Evolutionary conservation across 2,329 filamentous ascomycete genomes (phyloP).

Genomic region (Colletotrichum godetiae): DNA sequence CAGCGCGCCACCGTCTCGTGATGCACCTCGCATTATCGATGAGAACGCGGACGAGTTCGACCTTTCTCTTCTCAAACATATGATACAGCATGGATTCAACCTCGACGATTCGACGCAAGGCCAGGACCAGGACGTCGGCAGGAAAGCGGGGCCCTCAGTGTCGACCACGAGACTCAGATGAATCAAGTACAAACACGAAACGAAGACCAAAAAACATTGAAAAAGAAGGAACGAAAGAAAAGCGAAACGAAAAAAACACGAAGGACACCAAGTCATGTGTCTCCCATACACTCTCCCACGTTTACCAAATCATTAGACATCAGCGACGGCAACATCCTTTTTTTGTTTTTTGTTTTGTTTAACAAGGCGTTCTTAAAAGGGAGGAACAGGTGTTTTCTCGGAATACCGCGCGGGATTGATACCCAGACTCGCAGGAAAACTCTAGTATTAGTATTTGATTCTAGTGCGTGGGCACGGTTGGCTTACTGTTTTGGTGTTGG

Average conservation of each 20-base stretch:
- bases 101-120: constrained; percentile 25
- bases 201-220: not conserved
- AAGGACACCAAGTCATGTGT: not conserved
- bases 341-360: not conserved
- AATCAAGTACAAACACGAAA: not conserved
- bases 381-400: not conserved
- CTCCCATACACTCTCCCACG: not conserved
- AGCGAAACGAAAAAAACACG: not conserved
- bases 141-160: constrained; percentile 19
- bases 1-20: constrained; percentile 1
- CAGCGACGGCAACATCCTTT: constrained; percentile 24
- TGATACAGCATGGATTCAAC: constrained; percentile 29
- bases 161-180: constrained; percentile 23
- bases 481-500: constrained; percentile 11
- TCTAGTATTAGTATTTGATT: constrained; percentile 1
- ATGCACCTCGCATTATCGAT: constrained; percentile 24
- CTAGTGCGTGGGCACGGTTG: not conserved
- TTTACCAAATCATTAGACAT: constrained; percentile 14
- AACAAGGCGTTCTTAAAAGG: constrained; percentile 21
- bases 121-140: constrained; percentile 11
- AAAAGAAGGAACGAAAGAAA: constrained; percentile 13
- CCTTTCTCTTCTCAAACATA: constrained; percentile 22
- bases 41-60: constrained; percentile 21
- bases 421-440: constrained; percentile 31
- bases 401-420: constrained; percentile 30